Evolutionary conservation across 805 yeast species (phyloP), one percentile per base, ranked within the genome.

Genomic region (Schizosaccharomyces pombe): DNA sequence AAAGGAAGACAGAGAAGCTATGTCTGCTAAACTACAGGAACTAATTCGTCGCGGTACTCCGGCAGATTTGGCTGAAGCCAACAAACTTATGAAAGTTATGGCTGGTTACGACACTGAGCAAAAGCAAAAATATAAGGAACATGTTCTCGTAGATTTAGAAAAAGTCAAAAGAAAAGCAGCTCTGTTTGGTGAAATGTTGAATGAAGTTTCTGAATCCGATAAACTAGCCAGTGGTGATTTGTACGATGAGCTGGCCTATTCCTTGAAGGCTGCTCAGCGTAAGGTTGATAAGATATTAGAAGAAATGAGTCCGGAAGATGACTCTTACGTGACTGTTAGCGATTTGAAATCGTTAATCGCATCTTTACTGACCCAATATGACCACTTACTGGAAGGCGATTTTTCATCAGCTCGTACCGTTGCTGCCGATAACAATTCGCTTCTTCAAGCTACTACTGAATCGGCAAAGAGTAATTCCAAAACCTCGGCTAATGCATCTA

Each of bases 31-130:
- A 68, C 75, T 91, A 59, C 98, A 91, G 68, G 98, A 91, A 66
- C 74, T 91, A 58, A 83, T 91, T 58, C 79, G 97, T 68, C 75
- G 96, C 62, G 98, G 97, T 47, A 82, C 84, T 65, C 97, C 98
- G 5, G 83, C 80, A 58, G 99, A 91, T 68, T 75, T 91, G 63
- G 83, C 81, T 62, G 98, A 91, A 67, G 99, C 99, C 52, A 91
- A 91, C 67, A 85, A 83, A 61, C 75, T 91, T 66, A 91, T 91
- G 98, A 86, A 89, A 65, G 78, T 91, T 60, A 86, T 91, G 96
- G 94, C 97, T 5, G 99, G 99, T 4, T 91, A 85, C 71, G 83
- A 83, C 66, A 86, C 83, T 62, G 94, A 86, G 65, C 77, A 79
- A 57, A 70, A 75, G 57, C 76, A 77, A 55, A 83, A 79, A 61